These are phyloP conservation scores for Linnemannia exigua DNA, from an alignment of 192 early-diverging fungal genomes.

Conservation along the genomic window DNA sequence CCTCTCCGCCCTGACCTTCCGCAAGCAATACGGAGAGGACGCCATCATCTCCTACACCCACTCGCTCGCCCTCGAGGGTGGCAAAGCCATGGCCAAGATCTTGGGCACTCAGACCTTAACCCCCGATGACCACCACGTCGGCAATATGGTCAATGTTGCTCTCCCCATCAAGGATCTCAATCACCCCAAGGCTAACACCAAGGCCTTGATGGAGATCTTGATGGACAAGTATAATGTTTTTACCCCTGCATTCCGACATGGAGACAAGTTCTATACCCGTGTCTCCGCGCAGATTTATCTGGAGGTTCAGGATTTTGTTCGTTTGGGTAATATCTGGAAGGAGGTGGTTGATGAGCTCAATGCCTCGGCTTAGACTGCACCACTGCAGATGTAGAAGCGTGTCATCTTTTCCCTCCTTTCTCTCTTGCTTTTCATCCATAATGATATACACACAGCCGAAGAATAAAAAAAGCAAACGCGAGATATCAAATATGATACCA, in stretches of 20 bases:
- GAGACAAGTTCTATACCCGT: slow-evolving; percentile 64
- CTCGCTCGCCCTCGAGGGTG: slow-evolving; percentile 68
- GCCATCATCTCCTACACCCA: slow-evolving; percentile 69
- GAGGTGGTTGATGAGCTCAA: slow-evolving; percentile 59
- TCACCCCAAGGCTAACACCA: slow-evolving; percentile 13
- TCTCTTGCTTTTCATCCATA: too few relatives aligned
- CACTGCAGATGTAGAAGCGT: too few relatives aligned
- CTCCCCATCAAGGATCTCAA: slow-evolving; percentile 58
- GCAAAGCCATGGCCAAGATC: slow-evolving; percentile 68
- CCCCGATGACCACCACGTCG: slow-evolving; percentile 61
- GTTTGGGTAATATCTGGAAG: slow-evolving; percentile 60
- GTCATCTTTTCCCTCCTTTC: too few relatives aligned
- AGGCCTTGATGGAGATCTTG: slow-evolving; percentile 43
- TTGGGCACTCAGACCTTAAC: slow-evolving; percentile 67
- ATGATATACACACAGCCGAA: too few relatives aligned
- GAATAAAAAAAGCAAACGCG: too few relatives aligned
- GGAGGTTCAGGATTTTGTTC: slow-evolving; percentile 63
- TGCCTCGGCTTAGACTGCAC: not conserved
- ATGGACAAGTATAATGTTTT: slow-evolving; percentile 60
- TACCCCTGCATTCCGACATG: slow-evolving; percentile 59
- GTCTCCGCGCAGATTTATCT: slow-evolving; percentile 70
- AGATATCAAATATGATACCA: too few relatives aligned
- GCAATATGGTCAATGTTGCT: slow-evolving; percentile 72
- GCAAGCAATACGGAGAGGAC: slow-evolving; percentile 70
- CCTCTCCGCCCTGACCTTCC: slow-evolving; percentile 61